Evolutionary conservation across 345 rosid genomes (phyloP).

Genomic region (Ceriops zippeliana): DNA sequence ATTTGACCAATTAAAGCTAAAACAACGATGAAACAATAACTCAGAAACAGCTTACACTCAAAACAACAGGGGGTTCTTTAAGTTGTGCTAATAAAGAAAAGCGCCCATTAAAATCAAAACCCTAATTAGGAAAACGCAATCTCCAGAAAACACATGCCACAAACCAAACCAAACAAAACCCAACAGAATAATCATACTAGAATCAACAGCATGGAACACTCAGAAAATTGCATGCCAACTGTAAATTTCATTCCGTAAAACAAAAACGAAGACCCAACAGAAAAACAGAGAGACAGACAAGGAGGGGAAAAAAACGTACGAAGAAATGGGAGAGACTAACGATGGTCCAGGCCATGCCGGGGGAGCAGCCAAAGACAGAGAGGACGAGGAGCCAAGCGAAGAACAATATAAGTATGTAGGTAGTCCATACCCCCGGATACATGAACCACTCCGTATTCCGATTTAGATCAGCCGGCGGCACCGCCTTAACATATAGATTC

Average conservation of each 20-base stretch:
- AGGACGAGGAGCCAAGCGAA: conserved; percentile 70
- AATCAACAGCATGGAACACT: too few species aligned
- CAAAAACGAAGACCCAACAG: neutral
- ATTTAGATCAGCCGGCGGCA: conserved; percentile 79
- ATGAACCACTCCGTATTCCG: conserved; percentile 85
- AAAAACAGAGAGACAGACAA: neutral
- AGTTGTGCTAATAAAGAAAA: too few species aligned
- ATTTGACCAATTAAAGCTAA: too few species aligned
- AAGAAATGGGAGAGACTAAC: conserved; percentile 68
- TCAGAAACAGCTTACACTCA: too few species aligned
- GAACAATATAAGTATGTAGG: conserved; percentile 65
- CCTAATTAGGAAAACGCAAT: too few species aligned
- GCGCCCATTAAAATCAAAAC: too few species aligned
- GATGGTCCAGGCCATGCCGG: conserved; percentile 84
- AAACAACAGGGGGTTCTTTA: too few species aligned
- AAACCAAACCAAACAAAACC: too few species aligned
- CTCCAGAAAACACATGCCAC: too few species aligned
- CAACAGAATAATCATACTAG: too few species aligned
- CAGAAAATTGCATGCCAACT: too few species aligned
- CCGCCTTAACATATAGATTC: conserved; percentile 60
- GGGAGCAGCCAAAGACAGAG: conserved; percentile 58
- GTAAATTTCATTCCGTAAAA: neutral
- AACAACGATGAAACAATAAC: too few species aligned
- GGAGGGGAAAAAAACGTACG: conserved; percentile 30
- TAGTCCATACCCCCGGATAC: conserved; percentile 83